These are phyloP conservation scores for Rubia balearica DNA, from an alignment of 305 asterid species.

Conservation along the genomic window DNA sequence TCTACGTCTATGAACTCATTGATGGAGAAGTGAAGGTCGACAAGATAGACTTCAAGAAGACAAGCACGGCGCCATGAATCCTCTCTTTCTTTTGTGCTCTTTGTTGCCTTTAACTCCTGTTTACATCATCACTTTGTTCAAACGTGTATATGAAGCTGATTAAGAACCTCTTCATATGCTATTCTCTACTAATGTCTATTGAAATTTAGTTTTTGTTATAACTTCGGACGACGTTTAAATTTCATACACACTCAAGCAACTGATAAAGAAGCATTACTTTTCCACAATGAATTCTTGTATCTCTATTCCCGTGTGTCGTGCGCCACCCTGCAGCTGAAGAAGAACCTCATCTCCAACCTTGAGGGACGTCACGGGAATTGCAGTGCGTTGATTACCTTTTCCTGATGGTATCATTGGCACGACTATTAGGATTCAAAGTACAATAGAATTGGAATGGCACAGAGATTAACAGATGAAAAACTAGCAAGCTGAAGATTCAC, in stretches of 20 bases:
- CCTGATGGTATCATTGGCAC: conserved; percentile 18
- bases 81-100: not conserved
- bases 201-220: not conserved
- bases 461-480: not conserved
- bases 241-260: not conserved
- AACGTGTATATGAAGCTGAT: not conserved
- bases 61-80: conserved; percentile 18
- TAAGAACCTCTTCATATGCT: not conserved
- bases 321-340: conserved; percentile 70
- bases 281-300: conserved; percentile 80
- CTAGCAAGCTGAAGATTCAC: conserved; percentile 25
- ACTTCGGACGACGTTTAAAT: not conserved
- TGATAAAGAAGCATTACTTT: conserved; percentile 27
- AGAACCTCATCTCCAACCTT: conserved; percentile 58
- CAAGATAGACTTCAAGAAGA: conserved; percentile 94
- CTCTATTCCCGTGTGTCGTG: conserved; percentile 80
- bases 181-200: not conserved
- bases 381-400: conserved; percentile 27
- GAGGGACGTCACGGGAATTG: conserved; percentile 67
- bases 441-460: not conserved
- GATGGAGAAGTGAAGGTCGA: conserved; percentile 99
- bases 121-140: not conserved
- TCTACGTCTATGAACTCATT: conserved; percentile 85
- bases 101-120: not conserved
- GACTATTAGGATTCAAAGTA: not conserved